phyloP scores from a whole-genome alignment of 768 basidiomycete genomes.

The Tylopilus vinaceipallidus region DNA sequence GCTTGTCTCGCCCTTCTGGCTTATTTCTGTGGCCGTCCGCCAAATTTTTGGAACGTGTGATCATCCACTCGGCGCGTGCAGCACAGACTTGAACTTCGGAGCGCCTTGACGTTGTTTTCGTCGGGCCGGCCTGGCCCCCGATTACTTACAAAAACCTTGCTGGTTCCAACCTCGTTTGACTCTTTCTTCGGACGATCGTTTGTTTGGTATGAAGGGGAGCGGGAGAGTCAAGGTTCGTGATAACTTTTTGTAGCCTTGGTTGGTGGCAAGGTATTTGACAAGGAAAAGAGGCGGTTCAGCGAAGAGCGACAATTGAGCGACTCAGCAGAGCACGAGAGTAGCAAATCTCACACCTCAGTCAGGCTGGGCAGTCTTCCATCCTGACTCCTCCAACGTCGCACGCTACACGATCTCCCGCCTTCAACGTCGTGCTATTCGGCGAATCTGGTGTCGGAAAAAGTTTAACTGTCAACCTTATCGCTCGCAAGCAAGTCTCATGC shows the following conservation, averaged over 20 bases:
- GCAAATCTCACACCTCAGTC: too few species aligned
- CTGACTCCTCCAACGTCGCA: too few species aligned
- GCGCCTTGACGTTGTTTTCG: constrained; percentile 11
- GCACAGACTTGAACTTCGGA: constrained; percentile 22
- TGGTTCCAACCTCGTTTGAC: constrained; percentile 13
- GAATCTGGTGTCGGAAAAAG: constrained; percentile 37
- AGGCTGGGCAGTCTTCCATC: too few species aligned
- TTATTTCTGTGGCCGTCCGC: constrained; percentile 23
- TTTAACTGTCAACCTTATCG: constrained; percentile 32
- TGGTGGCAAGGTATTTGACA: too few species aligned
- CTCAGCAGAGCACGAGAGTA: too few species aligned
- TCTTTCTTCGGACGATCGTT: constrained; percentile 25
- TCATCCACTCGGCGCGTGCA: constrained; percentile 17
- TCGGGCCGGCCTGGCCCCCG: constrained; percentile 13
- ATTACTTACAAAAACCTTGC: constrained; percentile 10
- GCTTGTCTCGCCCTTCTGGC: constrained; percentile 20
- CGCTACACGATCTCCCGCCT: background rate
- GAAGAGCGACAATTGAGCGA: too few species aligned
- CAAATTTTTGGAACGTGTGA: constrained; percentile 16
- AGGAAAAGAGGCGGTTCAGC: too few species aligned
- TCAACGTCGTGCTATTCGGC: constrained; percentile 43
- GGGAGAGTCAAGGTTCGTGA: too few species aligned
- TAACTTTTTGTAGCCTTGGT: too few species aligned
- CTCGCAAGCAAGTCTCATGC: constrained; percentile 22
- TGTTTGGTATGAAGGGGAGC: constrained; percentile 20